These are phyloP conservation scores for Phytophthora boehmeriae DNA, from an alignment of 352 stramenopile species.

Conservation along the genomic window DNA sequence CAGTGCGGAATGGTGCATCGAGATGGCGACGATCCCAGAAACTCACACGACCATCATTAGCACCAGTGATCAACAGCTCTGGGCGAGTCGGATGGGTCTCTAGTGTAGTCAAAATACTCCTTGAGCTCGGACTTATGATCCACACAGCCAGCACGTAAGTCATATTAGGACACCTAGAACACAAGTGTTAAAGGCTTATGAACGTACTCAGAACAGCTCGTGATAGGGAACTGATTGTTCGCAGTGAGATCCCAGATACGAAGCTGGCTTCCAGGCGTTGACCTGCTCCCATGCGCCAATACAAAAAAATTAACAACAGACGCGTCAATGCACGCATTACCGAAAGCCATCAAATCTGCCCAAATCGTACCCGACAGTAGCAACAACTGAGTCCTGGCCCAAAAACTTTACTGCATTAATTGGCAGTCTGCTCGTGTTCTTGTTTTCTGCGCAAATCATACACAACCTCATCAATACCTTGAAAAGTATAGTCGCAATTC, in stretches of 20 bases:
- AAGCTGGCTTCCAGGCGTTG: slow-evolving; percentile 62
- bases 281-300: slow-evolving; percentile 22
- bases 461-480: background rate
- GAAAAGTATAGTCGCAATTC: background rate
- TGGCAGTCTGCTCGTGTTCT: slow-evolving; percentile 54
- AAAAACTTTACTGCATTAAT: slow-evolving; percentile 81
- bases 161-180: background rate
- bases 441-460: slow-evolving; percentile 42
- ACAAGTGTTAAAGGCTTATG: background rate
- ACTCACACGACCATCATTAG: slow-evolving; percentile 65
- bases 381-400: slow-evolving; percentile 65
- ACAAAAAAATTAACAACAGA: background rate
- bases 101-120: slow-evolving; percentile 54
- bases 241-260: slow-evolving; percentile 75
- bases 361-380: slow-evolving; percentile 61
- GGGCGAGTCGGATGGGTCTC: slow-evolving; percentile 81
- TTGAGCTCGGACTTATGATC: slow-evolving; percentile 40
- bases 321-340: slow-evolving; percentile 6
- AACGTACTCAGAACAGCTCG: slow-evolving; percentile 61
- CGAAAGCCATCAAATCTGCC: background rate
- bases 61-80: slow-evolving; percentile 76
- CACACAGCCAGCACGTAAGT: background rate
- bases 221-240: slow-evolving; percentile 64
- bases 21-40: slow-evolving; percentile 83
- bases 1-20: slow-evolving; percentile 63